Evolutionary conservation across 1,284 basidiomycete species (phyloP).

Genomic region (Irpex rosettiformis): DNA sequence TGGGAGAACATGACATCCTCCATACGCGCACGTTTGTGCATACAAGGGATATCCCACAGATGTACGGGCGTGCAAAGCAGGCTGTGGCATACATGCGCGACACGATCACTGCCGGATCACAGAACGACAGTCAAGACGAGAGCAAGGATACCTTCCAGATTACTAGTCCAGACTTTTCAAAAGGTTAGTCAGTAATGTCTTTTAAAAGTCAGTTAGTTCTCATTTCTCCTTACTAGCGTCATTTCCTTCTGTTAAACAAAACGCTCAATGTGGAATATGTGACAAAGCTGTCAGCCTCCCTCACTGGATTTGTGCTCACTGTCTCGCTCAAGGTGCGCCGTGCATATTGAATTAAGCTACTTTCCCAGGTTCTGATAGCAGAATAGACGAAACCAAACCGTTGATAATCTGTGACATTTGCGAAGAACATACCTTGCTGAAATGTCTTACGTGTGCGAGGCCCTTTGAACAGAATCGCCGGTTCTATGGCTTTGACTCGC

Average conservation of each 20-base stretch:
- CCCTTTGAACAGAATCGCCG: not conserved
- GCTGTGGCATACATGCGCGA: not conserved
- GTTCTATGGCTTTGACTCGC: not conserved
- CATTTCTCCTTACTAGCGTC: not conserved
- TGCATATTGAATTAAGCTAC: not conserved
- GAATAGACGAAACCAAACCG: not conserved
- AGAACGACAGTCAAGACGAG: too few species aligned
- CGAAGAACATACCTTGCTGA: not conserved
- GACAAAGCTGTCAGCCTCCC: conserved; percentile 20
- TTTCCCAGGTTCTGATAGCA: not conserved
- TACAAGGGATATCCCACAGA: not conserved
- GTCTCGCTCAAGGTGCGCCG: conserved; percentile 7
- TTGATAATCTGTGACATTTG: not conserved
- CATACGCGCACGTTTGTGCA: not conserved
- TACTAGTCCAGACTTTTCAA: too few species aligned
- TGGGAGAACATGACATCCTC: not conserved
- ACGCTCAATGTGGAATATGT: conserved; percentile 5
- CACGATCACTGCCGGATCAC: not conserved
- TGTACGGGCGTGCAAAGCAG: not conserved
- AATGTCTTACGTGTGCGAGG: not conserved
- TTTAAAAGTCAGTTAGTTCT: not conserved
- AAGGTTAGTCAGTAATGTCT: not conserved
- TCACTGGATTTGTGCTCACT: conserved; percentile 22
- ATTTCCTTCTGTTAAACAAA: too few species aligned
- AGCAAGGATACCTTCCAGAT: too few species aligned